Evolutionary conservation across 331 rosid genomes (phyloP).

Genomic region (Phaseolus coccineus): DNA sequence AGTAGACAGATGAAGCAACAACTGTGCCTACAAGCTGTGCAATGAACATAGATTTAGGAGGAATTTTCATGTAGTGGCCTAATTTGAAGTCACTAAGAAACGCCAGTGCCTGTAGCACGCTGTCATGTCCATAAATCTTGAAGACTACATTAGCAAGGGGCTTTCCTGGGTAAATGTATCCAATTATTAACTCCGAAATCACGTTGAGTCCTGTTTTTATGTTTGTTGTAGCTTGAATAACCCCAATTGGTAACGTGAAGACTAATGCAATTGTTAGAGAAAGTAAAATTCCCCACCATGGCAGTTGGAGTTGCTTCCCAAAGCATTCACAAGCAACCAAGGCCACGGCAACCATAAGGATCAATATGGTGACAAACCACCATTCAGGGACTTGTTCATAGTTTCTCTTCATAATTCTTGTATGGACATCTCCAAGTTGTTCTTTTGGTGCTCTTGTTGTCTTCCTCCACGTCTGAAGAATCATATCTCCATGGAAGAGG

Average conservation of each 20-base stretch:
- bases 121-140: slow-evolving; percentile 84
- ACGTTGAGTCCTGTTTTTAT: slow-evolving; percentile 79
- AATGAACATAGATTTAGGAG: slow-evolving; percentile 81
- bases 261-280: slow-evolving; percentile 64
- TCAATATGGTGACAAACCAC: slow-evolving; percentile 73
- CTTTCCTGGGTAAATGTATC: slow-evolving; percentile 75
- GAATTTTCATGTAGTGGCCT: slow-evolving; percentile 93
- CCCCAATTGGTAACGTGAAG: slow-evolving; percentile 84
- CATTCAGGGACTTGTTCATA: slow-evolving; percentile 79
- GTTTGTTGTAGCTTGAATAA: slow-evolving; percentile 88
- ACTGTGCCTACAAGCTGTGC: slow-evolving; percentile 79
- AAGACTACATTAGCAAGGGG: slow-evolving; percentile 88
- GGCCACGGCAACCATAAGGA: slow-evolving; percentile 50
- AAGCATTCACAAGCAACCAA: slow-evolving; percentile 72
- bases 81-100: slow-evolving; percentile 78
- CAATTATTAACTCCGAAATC: slow-evolving; percentile 77
- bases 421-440: slow-evolving; percentile 63
- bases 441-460: slow-evolving; percentile 50
- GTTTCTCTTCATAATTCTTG: slow-evolving; percentile 80
- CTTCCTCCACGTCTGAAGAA: slow-evolving; percentile 60
- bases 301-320: slow-evolving; percentile 74
- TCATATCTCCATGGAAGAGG: slow-evolving; percentile 77
- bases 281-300: slow-evolving; percentile 87
- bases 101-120: slow-evolving; percentile 76
- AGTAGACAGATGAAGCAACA: slow-evolving; percentile 64